phyloP scores from a whole-genome alignment of 2,329 filamentous ascomycete genomes.

The Aspergillus sp. region DNA sequence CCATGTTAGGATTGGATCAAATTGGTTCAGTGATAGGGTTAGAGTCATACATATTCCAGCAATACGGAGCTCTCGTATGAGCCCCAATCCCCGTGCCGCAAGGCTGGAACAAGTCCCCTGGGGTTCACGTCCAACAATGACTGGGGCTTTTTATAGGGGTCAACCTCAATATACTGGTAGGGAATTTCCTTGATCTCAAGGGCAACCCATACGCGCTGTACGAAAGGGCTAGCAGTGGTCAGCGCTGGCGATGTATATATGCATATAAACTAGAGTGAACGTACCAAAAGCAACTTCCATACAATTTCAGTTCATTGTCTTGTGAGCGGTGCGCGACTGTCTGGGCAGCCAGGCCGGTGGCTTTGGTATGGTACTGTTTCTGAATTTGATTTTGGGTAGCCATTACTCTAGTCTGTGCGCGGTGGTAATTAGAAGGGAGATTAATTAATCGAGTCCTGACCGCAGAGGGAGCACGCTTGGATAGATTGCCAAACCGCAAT shows the following conservation, averaged over 20 bases:
- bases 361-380: slow-evolving; percentile 71
- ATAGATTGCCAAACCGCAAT: background rate
- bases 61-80: slow-evolving; percentile 80
- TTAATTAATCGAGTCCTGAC: slow-evolving; percentile 2
- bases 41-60: slow-evolving; percentile 72
- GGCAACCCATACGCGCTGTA: slow-evolving; percentile 86
- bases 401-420: slow-evolving; percentile 40
- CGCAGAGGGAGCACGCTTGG: background rate
- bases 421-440: slow-evolving; percentile 3
- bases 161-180: slow-evolving; percentile 85
- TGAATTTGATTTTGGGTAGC: slow-evolving; percentile 54
- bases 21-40: background rate
- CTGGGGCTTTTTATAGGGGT: slow-evolving; percentile 74
- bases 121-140: slow-evolving; percentile 74
- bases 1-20: background rate
- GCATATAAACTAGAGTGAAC: slow-evolving; percentile 25
- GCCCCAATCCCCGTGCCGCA: slow-evolving; percentile 77
- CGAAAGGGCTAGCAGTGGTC: slow-evolving; percentile 65
- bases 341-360: slow-evolving; percentile 68
- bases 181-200: slow-evolving; percentile 74
- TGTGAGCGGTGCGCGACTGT: slow-evolving; percentile 72
- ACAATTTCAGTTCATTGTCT: slow-evolving; percentile 73
- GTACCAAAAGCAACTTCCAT: slow-evolving; percentile 81
- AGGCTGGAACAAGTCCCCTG: slow-evolving; percentile 71
- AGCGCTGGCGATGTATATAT: slow-evolving; percentile 14